Base-by-base conservation (phyloP, 108 stramenopile species). In the Nitzschia inconspicua region DNA sequence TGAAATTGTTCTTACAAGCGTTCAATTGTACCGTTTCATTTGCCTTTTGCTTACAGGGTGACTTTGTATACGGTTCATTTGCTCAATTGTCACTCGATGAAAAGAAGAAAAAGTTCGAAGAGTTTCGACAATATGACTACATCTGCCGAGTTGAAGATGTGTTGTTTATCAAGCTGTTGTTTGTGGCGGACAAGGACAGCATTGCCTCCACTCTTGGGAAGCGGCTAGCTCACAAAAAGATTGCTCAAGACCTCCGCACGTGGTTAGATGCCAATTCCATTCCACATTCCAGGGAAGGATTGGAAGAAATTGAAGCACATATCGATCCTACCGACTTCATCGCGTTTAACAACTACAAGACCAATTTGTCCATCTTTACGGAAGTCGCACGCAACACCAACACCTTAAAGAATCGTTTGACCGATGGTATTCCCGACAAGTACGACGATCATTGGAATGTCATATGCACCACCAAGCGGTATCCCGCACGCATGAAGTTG, bases 271-370 rank as follows among this genome's bases (percentile, higher is more conserved):
- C 80, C 10, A 79, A 78, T 30, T 60, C 66, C 47, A 25, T 53
- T 36, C 30, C 62, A 57, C 53, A 62, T 32, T 42, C 26, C 30
- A 18, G 63, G 1, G 77, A 78, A 30, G 88, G 88, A 3, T 59
- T 89, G 22, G 78, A 77, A 8, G 88, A 74, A 18, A 89, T 89
- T 44, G 75, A 73, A 31, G 51, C 58, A 5, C 88, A 89, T 44
- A 84, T 89, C 49, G 88, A 89, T 67, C 88, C 88, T 9, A 85
- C 88, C 3, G 88, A 89, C 50, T 89, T 89, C 67, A 53, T 85
- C 29, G 88, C 88, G 0, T 85, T 89, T 66, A 89, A 89, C 54
- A 64, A 70, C 18, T 89, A 89, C 47, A 63, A 84, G 30, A 47
- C 68, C 22, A 89, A 89, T 59, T 62, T 89, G 10, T 27, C 60